phyloP scores from a whole-genome alignment of 371 early-diverging fungal genomes.

The Lichtheimia ornata region DNA sequence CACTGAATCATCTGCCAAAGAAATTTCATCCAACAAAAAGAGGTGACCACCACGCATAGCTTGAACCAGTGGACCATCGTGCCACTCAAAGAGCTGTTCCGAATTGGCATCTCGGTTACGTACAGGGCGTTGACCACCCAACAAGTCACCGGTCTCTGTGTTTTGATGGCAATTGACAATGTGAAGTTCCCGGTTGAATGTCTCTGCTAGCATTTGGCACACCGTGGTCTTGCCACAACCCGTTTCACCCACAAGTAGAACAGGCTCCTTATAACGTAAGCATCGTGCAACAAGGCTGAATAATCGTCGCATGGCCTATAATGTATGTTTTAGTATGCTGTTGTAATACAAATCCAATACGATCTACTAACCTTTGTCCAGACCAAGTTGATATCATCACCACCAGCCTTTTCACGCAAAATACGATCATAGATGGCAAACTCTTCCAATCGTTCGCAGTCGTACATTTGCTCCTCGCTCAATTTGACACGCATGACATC shows the following conservation, averaged over 20 bases:
- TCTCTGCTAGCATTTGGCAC: slow-evolving; percentile 87
- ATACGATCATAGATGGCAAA: slow-evolving; percentile 48
- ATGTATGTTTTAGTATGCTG: too few relatives aligned
- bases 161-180: slow-evolving; percentile 98
- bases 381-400: slow-evolving; percentile 64
- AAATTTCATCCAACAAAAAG: slow-evolving; percentile 99
- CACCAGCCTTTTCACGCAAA: slow-evolving; percentile 25
- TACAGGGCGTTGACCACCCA: slow-evolving; percentile 97
- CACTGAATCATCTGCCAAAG: slow-evolving; percentile 99
- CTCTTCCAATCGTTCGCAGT: slow-evolving; percentile 58
- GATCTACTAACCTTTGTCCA: slow-evolving; percentile 73
- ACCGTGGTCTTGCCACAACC: slow-evolving; percentile 99
- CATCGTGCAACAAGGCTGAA: slow-evolving; percentile 88
- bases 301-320: slow-evolving; percentile 83
- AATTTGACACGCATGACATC: slow-evolving; percentile 76
- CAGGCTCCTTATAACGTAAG: slow-evolving; percentile 88
- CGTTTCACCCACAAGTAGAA: slow-evolving; percentile 98
- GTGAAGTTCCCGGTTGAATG: slow-evolving; percentile 67
- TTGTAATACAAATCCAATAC: too few relatives aligned
- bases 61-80: slow-evolving; percentile 94
- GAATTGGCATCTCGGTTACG: slow-evolving; percentile 59
- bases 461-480: slow-evolving; percentile 67
- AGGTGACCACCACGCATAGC: slow-evolving; percentile 93
- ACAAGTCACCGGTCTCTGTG: slow-evolving; percentile 96
- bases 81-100: slow-evolving; percentile 90